phyloP scores from a whole-genome alignment of 441 rosid species.

The Croton laevigatus region DNA sequence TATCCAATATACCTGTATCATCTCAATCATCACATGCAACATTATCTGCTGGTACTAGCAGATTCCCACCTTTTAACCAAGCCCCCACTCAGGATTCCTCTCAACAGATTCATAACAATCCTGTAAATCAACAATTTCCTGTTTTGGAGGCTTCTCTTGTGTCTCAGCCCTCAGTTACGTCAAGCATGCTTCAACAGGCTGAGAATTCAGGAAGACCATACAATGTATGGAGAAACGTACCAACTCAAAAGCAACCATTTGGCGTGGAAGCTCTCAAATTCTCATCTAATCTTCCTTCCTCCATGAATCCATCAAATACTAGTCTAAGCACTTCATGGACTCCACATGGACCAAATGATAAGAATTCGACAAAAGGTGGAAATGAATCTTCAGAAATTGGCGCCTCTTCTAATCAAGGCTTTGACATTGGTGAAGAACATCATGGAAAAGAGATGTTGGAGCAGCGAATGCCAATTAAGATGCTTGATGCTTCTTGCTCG shows the following conservation, averaged over 20 bases:
- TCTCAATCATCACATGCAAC: conserved; percentile 33
- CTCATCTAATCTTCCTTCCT: conserved; percentile 23
- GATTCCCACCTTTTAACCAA: conserved; percentile 27
- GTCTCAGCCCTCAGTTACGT: conserved; percentile 34
- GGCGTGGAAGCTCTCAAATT: conserved; percentile 29
- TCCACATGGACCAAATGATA: not conserved
- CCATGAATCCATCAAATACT: conserved; percentile 28
- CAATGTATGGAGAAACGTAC: conserved; percentile 47
- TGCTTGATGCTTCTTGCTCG: conserved; percentile 27
- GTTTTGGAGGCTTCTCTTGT: conserved; percentile 32
- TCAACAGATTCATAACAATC: conserved; percentile 20
- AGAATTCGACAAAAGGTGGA: conserved; percentile 22
- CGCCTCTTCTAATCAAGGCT: conserved; percentile 20
- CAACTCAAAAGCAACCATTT: conserved; percentile 36
- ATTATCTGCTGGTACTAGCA: conserved; percentile 21
- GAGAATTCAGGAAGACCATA: conserved; percentile 37
- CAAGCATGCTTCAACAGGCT: conserved; percentile 35
- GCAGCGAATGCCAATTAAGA: conserved; percentile 29
- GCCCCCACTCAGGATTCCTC: conserved; percentile 26
- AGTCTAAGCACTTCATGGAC: conserved; percentile 17
- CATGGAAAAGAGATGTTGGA: conserved; percentile 22
- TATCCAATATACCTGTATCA: conserved; percentile 29
- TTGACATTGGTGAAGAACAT: conserved; percentile 17
- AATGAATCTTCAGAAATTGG: conserved; percentile 23
- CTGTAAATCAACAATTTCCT: conserved; percentile 33